Evolutionary conservation across 1,284 basidiomycete genomes (phyloP), one percentile per base, ranked within the genome.

Genomic region (Pulveroboletus sp.): DNA sequence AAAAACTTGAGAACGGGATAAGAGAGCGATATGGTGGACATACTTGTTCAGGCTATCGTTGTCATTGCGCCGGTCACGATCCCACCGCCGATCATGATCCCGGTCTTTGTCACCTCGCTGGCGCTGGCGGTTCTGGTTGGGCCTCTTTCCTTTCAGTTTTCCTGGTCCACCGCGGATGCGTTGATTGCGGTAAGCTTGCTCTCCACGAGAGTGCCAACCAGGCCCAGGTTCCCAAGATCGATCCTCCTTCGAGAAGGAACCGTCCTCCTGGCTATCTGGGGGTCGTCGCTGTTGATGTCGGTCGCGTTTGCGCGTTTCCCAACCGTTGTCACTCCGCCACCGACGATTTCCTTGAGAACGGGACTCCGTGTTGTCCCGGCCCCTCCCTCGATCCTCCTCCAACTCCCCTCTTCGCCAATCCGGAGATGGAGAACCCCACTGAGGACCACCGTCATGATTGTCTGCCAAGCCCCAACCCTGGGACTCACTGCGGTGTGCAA

Each of bases 41-140:
- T 65, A 90, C 88, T 90, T 90, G 71, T 90, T 90, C 58, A 84
- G 68, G 61, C 78, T 80, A 21, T 78, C 78, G 56, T 87, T 86
- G 54, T 87, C 84, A 46, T 76, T 77, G 54, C 80, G 77, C 78
- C 84, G 83, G 63, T 86, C 86, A 48, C 82, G 77, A 60, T 79
- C 79, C 61, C 76, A 75, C 51, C 75, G 72, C 21, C 75, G 69
- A 56, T 72, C 73, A 58, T 75, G 70, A 45, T 76, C 71, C 46
- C 70, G 66, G 42, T 72, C 69, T 45, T 7, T 64, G 52, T 70
- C 68, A 50, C 80, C 76, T 80, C 84, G 83, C 62, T 86, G 86
- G 50, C 84, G 78, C 58, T 75, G 78, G 53, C 76, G 75, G 56
- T 73, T 73, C 53, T 76, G 71, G 56, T 68, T 73, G 45, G 67